Percentiles rank a stretch among this genome's conserved stretches.
These are phyloP conservation scores for Camellia japonica DNA, from an alignment of 148 eudicot genomes.

Conservation along the genomic window DNA sequence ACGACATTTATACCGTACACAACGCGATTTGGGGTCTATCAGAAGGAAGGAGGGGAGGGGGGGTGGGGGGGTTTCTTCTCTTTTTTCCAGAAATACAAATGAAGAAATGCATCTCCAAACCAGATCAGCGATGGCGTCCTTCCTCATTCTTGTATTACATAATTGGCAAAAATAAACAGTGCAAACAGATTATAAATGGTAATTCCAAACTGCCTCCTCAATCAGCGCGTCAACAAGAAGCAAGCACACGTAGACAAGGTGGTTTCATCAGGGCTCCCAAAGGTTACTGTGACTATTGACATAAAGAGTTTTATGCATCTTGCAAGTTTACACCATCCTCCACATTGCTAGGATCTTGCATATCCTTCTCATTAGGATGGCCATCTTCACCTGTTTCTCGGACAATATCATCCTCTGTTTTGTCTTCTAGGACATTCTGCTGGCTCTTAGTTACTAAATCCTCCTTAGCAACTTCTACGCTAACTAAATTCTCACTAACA, in stretches of 20 bases:
- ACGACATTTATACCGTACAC: background rate
- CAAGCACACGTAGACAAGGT: background rate
- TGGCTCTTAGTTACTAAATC: slow-evolving; percentile 7
- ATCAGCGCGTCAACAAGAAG: background rate
- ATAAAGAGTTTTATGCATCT: background rate
- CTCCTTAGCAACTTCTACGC: slow-evolving; percentile 2
- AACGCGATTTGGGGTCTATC: background rate
- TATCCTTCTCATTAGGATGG: background rate
- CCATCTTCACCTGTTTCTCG: slow-evolving; percentile 5
- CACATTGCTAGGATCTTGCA: background rate
- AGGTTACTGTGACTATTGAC: background rate
- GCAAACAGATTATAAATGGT: background rate
- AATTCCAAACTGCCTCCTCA: background rate
- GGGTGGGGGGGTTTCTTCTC: too few relatives aligned
- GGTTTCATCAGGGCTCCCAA: background rate
- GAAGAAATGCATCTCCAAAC: background rate
- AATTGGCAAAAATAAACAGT: background rate
- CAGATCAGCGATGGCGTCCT: background rate
- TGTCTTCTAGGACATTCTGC: slow-evolving; percentile 8
- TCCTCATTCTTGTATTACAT: slow-evolving; percentile 1
- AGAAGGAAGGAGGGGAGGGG: too few relatives aligned
- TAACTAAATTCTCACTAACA: slow-evolving; percentile 13
- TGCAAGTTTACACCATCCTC: background rate
- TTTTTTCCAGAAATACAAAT: background rate
- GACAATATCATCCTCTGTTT: background rate